A percentile compares a stretch with the other conserved stretches of the same genome.
Evolutionary conservation across 495 filamentous ascomycete genomes (phyloP).

Genomic region (Tricharina praecox): DNA sequence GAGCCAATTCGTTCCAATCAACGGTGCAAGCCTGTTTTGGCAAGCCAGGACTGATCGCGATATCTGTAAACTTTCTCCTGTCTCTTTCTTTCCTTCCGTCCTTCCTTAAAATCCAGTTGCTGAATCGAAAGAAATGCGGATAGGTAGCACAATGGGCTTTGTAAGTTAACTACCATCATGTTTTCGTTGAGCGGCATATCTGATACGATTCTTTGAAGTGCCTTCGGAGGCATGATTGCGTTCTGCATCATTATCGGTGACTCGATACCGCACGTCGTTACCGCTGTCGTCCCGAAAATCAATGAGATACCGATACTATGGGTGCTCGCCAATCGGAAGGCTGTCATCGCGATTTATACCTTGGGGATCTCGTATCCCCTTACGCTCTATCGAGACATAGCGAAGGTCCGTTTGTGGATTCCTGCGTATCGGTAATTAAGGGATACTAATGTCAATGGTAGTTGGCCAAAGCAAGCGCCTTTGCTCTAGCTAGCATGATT

Average conservation of each 20-base stretch:
- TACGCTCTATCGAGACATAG: conserved; percentile 87
- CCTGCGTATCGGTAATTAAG: background rate
- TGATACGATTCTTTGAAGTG: conserved; percentile 30
- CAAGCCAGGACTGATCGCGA: conserved; percentile 68
- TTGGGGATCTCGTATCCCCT: conserved; percentile 79
- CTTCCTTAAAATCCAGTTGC: conserved; percentile 6
- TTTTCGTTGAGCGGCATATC: background rate
- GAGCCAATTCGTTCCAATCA: conserved; percentile 79
- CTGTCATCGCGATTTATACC: conserved; percentile 70
- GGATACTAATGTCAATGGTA: conserved; percentile 26
- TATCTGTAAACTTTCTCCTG: conserved; percentile 36
- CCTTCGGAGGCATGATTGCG: conserved; percentile 95
- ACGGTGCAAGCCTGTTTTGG: conserved; percentile 93
- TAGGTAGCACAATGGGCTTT: conserved; percentile 84
- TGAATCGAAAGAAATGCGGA: conserved; percentile 3
- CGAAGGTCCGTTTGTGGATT: conserved; percentile 66
- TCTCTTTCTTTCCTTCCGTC: background rate
- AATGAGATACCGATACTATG: conserved; percentile 56
- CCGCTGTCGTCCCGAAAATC: conserved; percentile 63
- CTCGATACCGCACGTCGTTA: conserved; percentile 77
- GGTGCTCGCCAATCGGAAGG: conserved; percentile 61
- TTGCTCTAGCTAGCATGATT: conserved; percentile 81
- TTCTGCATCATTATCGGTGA: conserved; percentile 96
- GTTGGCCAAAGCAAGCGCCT: conserved; percentile 84
- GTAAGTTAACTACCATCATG: conserved; percentile 28